These are phyloP conservation scores for Pseudocercospora fuligena DNA, from an alignment of 2,329 filamentous ascomycete species.

Conservation along the genomic window DNA sequence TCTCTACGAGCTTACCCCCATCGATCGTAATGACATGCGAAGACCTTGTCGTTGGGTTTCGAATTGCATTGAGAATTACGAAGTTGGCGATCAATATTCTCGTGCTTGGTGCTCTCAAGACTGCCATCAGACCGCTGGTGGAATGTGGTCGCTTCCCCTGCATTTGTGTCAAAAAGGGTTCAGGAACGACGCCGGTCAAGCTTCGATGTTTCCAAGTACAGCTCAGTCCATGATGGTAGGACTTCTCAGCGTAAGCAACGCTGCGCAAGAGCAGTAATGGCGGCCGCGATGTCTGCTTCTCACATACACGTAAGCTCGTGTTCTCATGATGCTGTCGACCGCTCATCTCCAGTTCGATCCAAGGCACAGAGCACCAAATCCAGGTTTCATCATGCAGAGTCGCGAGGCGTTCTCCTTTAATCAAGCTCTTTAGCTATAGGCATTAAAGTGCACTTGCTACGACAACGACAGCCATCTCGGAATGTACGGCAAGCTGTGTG, in stretches of 20 bases:
- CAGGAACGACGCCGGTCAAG: neutral
- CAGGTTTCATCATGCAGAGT: neutral
- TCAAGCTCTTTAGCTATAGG: neutral
- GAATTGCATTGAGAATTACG: neutral
- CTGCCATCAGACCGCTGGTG: too few relatives aligned
- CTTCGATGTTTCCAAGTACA: neutral
- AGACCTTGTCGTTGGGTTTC: neutral
- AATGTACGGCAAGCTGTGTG: neutral
- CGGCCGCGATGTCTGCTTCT: neutral
- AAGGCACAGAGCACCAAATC: neutral
- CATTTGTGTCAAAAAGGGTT: neutral
- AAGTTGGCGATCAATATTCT: too few relatives aligned
- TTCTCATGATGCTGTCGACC: neutral
- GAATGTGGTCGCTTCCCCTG: too few relatives aligned
- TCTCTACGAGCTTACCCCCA: neutral
- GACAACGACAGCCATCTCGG: neutral
- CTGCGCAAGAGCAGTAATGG: neutral
- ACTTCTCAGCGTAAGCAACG: neutral
- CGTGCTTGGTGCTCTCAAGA: too few relatives aligned
- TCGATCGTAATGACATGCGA: neutral
- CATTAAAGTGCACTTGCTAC: neutral
- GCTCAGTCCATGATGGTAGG: neutral
- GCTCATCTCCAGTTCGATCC: neutral
- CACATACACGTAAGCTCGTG: neutral
- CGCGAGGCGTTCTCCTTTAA: constrained; percentile 4